phyloP scores from a whole-genome alignment of 306 rosid species.

The Vigna angularis region DNA sequence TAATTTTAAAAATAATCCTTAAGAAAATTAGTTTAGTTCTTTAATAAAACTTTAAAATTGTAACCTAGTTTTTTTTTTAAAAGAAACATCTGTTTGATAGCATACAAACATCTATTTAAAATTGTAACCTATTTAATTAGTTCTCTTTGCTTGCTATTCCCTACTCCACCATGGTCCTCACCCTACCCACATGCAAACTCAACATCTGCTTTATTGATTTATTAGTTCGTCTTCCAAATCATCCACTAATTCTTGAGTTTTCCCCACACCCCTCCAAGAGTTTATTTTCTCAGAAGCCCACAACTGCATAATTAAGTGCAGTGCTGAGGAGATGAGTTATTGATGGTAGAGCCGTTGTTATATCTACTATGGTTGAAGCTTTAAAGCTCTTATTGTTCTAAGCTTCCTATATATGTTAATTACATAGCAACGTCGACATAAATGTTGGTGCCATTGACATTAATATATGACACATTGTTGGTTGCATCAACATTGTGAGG shows the following conservation, averaged over 20 bases:
- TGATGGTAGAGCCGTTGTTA: background rate
- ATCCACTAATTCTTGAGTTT: background rate
- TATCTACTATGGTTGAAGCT: background rate
- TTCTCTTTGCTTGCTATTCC: background rate
- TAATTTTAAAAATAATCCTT: background rate
- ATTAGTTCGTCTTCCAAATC: slow-evolving; percentile 2
- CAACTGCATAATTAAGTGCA: background rate
- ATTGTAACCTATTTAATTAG: background rate
- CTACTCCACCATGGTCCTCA: background rate
- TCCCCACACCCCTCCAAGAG: background rate
- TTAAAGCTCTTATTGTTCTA: background rate
- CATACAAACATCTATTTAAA: background rate
- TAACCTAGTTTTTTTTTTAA: background rate
- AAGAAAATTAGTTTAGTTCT: background rate
- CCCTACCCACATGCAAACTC: slow-evolving; percentile 1
- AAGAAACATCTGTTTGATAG: background rate
- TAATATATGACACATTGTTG: background rate
- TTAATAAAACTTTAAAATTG: background rate
- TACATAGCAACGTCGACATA: background rate
- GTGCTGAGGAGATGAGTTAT: background rate
- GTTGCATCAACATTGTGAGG: background rate
- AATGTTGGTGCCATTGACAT: background rate
- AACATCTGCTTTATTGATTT: background rate
- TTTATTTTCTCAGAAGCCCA: background rate
- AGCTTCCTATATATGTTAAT: background rate